Evolutionary conservation across 208 protist species (phyloP).

Genomic region (Leishmania turanica): DNA sequence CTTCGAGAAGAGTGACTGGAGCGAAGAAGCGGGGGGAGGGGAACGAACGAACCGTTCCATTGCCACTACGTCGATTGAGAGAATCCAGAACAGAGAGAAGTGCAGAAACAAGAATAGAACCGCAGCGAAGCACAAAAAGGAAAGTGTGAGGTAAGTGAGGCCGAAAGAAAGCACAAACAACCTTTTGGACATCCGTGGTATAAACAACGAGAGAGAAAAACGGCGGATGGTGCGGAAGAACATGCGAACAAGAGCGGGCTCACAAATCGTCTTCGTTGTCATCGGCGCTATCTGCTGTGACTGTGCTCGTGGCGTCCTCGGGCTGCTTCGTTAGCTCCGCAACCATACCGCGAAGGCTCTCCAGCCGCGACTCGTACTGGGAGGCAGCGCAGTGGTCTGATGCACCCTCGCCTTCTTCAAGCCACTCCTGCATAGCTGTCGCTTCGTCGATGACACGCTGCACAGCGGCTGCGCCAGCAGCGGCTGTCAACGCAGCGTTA

Average conservation of each 20-base stretch:
- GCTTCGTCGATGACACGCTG: conserved; percentile 36
- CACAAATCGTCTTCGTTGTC: conserved; percentile 1
- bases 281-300: not conserved
- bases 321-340: conserved; percentile 17
- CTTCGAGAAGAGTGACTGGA: conserved; percentile 2
- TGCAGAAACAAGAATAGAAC: not conserved
- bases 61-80: not conserved
- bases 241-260: not conserved
- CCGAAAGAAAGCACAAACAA: not conserved
- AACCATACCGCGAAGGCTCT: conserved; percentile 49
- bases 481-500: conserved; percentile 33
- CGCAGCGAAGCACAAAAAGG: not conserved
- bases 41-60: not conserved
- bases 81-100: not conserved
- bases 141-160: not conserved
- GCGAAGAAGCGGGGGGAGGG: not conserved
- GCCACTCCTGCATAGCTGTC: conserved; percentile 53
- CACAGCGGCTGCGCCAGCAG: conserved; percentile 28
- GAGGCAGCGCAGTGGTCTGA: conserved; percentile 53
- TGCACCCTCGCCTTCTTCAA: conserved; percentile 77
- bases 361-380: conserved; percentile 57
- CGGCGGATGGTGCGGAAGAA: not conserved
- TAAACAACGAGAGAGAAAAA: not conserved
- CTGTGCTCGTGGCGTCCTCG: conserved; percentile 6
- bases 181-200: not conserved